Evolutionary conservation across 1,139 yeast species (phyloP).

Genomic region (Groenewaldozyma sp.): DNA sequence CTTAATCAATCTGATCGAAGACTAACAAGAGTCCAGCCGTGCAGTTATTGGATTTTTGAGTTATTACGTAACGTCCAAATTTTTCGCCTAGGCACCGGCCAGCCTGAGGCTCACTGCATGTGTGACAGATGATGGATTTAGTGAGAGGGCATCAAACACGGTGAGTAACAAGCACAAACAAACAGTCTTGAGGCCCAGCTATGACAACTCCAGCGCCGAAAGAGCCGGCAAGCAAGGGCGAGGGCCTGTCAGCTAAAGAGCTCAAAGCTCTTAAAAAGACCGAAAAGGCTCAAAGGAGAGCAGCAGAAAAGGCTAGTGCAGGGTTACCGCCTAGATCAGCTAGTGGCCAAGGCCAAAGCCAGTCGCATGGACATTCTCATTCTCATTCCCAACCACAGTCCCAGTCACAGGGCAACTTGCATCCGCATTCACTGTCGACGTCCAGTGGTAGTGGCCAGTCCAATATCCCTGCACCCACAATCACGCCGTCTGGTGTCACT

Average conservation of each 20-base stretch:
- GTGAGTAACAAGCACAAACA: no score
- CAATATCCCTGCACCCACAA: background rate
- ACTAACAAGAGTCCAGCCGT: no score
- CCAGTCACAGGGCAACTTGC: background rate
- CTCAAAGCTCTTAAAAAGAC: constrained; percentile 78
- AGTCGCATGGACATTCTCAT: constrained; percentile 17
- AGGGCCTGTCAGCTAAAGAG: constrained; percentile 61
- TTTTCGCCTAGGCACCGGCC: no score
- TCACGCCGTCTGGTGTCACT: constrained; percentile 4
- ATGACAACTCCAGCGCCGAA: background rate
- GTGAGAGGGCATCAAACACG: no score
- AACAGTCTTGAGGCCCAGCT: background rate
- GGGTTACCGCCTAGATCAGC: constrained; percentile 19
- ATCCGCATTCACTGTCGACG: background rate
- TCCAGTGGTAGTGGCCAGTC: background rate
- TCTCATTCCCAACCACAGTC: background rate
- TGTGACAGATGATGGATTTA: no score
- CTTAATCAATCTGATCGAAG: no score
- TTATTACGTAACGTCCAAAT: no score
- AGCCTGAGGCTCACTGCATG: no score
- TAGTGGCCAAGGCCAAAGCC: constrained; percentile 16
- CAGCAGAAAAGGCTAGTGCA: constrained; percentile 51
- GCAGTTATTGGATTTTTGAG: no score
- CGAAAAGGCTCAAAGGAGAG: constrained; percentile 86
- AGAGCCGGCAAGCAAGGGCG: no score